A percentile compares a stretch with the other conserved stretches of the same genome.
These are phyloP conservation scores for Lentinula edodes DNA, from an alignment of 768 basidiomycete species.

Conservation along the genomic window DNA sequence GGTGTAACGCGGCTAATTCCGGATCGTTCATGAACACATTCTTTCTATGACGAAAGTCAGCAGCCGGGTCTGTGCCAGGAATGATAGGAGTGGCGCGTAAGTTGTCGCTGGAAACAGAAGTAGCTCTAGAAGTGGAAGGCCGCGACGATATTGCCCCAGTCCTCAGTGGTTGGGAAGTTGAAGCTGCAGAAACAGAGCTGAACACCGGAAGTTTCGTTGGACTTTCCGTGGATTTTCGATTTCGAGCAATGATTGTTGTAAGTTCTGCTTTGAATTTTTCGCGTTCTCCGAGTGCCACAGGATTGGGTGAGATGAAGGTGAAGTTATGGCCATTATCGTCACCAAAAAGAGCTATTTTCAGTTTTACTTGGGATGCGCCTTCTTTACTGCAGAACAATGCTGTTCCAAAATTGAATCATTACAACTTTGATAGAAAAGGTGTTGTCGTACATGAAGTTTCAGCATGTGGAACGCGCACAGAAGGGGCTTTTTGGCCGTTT, in stretches of 20 bases:
- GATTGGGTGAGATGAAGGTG: conserved; percentile 66
- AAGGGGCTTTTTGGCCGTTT: conserved; percentile 58
- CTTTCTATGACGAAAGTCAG: conserved; percentile 71
- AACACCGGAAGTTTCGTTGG: conserved; percentile 20
- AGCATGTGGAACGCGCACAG: conserved; percentile 55
- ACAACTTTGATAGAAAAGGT: conserved; percentile 5
- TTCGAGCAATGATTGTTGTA: conserved; percentile 70
- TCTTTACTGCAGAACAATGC: conserved; percentile 86
- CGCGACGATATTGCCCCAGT: conserved; percentile 29
- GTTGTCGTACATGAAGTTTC: conserved; percentile 51
- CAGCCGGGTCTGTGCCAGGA: conserved; percentile 51
- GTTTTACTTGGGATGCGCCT: conserved; percentile 69
- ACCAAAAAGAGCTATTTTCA: conserved; percentile 65
- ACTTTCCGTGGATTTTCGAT: conserved; percentile 43
- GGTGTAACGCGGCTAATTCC: conserved; percentile 76
- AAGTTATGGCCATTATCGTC: conserved; percentile 80
- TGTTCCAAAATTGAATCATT: conserved; percentile 22
- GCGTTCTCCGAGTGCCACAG: conserved; percentile 62
- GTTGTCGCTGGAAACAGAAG: conserved; percentile 52
- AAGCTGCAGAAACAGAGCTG: conserved; percentile 14
- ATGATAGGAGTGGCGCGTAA: conserved; percentile 50
- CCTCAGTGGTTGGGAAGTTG: conserved; percentile 26
- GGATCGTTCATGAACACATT: conserved; percentile 74
- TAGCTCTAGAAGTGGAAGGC: conserved; percentile 52
- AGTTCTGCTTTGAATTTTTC: conserved; percentile 81